These are phyloP conservation scores for Apiotrichum akiyoshidainum DNA, from an alignment of 1,284 basidiomycete genomes.

Conservation along the genomic window DNA sequence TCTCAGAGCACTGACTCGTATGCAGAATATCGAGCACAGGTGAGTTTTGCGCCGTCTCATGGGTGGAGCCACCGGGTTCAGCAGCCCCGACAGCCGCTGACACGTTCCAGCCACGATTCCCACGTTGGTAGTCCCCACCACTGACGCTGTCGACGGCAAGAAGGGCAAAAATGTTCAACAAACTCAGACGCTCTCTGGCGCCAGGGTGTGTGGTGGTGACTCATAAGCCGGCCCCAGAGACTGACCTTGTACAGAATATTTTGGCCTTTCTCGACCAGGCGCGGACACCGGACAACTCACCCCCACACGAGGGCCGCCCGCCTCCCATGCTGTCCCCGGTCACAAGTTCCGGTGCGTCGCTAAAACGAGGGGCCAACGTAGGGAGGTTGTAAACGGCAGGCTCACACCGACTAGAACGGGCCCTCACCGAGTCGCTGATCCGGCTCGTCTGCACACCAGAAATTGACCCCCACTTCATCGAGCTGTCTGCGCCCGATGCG, in stretches of 20 bases:
- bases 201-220: neutral
- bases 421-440: slow-evolving; percentile 53
- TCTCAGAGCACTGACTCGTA: too few species aligned
- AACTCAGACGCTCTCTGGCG: slow-evolving; percentile 54
- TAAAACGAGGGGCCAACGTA: neutral
- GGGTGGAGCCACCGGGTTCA: neutral
- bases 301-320: slow-evolving; percentile 57
- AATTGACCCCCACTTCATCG: slow-evolving; percentile 55
- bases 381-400: too few species aligned
- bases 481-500: slow-evolving; percentile 41
- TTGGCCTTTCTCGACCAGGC: slow-evolving; percentile 79
- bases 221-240: too few species aligned
- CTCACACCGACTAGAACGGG: neutral
- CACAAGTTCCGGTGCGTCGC: slow-evolving; percentile 63
- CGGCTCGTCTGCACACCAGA: slow-evolving; percentile 60
- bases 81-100: neutral
- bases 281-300: slow-evolving; percentile 54
- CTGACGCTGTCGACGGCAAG: slow-evolving; percentile 26
- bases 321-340: slow-evolving; percentile 75
- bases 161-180: neutral
- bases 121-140: slow-evolving; percentile 73
- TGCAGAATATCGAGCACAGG: neutral
- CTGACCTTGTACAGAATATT: slow-evolving; percentile 57
- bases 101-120: slow-evolving; percentile 53
- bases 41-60: neutral